Percentiles rank a stretch among this genome's conserved stretches.
phyloP scores from a whole-genome alignment of 2,329 filamentous ascomycete genomes.

The Fusarium sp. region DNA sequence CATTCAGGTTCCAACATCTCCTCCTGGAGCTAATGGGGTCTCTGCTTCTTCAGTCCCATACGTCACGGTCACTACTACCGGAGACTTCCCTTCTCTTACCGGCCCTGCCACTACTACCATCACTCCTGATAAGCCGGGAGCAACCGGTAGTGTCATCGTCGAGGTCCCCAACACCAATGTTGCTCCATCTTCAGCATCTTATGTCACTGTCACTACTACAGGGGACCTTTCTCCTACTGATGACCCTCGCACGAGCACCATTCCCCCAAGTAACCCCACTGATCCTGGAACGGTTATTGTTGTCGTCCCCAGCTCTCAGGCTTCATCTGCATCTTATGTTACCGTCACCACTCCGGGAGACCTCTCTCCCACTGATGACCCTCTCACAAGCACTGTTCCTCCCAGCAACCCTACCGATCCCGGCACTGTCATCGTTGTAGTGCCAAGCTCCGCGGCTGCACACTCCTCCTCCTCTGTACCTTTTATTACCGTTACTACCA shows the following conservation, averaged over 20 bases:
- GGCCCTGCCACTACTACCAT: background rate
- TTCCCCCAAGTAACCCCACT: background rate
- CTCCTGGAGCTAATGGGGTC: background rate
- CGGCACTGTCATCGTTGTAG: too few species aligned
- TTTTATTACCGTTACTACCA: background rate
- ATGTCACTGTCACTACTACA: background rate
- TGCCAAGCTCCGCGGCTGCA: background rate
- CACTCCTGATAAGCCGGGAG: background rate
- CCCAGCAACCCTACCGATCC: background rate
- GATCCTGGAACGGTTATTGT: background rate
- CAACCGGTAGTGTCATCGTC: background rate
- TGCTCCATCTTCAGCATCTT: fast-evolving
- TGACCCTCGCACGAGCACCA: background rate
- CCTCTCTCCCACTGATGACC: background rate
- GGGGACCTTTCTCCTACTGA: background rate
- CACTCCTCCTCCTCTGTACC: background rate
- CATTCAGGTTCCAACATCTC: background rate
- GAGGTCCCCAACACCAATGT: background rate
- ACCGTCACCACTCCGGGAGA: background rate
- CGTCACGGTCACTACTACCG: background rate
- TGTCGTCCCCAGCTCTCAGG: background rate
- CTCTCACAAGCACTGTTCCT: background rate
- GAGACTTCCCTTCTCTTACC: background rate
- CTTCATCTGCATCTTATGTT: background rate
- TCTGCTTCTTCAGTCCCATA: background rate